Evolutionary conservation across 1,139 yeast species (phyloP).

Genomic region (Blastobotrys serpentis): DNA sequence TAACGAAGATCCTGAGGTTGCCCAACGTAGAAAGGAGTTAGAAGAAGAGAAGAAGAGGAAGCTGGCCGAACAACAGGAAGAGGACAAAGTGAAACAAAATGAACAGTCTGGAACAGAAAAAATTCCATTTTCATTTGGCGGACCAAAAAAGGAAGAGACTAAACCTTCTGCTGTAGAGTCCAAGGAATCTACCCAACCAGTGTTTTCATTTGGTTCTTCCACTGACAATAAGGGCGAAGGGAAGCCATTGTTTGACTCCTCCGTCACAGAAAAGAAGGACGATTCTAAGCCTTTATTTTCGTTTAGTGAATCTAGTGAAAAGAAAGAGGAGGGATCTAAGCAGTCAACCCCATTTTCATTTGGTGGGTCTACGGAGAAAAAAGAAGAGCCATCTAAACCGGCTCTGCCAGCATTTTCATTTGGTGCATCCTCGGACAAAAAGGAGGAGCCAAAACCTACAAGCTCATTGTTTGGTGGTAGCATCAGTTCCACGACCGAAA

Average conservation of each 20-base stretch:
- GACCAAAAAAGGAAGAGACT: slow-evolving; percentile 5
- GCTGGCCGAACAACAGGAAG: slow-evolving; percentile 15
- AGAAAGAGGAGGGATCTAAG: slow-evolving; percentile 31
- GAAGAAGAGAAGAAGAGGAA: slow-evolving; percentile 10
- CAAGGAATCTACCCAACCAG: slow-evolving; percentile 20
- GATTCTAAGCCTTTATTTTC: slow-evolving; percentile 1
- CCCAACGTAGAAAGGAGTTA: slow-evolving; percentile 14
- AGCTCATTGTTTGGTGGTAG: too few species aligned
- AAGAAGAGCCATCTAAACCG: slow-evolving; percentile 4
- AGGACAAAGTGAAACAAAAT: slow-evolving; percentile 4
- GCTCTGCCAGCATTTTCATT: slow-evolving; percentile 28
- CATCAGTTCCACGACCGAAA: too few species aligned
- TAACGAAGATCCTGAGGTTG: slow-evolving; percentile 16
- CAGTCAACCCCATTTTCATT: neutral
- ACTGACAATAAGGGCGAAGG: too few species aligned
- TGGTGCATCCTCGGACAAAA: slow-evolving; percentile 25
- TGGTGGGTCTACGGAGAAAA: slow-evolving; percentile 10
- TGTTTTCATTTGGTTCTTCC: slow-evolving; percentile 32
- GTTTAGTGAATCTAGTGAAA: slow-evolving; percentile 21
- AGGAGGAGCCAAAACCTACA: slow-evolving; percentile 6
- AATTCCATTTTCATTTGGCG: slow-evolving; percentile 14
- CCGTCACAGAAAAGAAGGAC: slow-evolving; percentile 2
- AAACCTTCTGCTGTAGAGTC: slow-evolving; percentile 19
- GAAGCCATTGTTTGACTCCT: slow-evolving; percentile 8
- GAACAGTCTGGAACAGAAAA: slow-evolving; percentile 5